phyloP scores from a whole-genome alignment of 805 yeast genomes.

The Barnettozyma pratensis region DNA sequence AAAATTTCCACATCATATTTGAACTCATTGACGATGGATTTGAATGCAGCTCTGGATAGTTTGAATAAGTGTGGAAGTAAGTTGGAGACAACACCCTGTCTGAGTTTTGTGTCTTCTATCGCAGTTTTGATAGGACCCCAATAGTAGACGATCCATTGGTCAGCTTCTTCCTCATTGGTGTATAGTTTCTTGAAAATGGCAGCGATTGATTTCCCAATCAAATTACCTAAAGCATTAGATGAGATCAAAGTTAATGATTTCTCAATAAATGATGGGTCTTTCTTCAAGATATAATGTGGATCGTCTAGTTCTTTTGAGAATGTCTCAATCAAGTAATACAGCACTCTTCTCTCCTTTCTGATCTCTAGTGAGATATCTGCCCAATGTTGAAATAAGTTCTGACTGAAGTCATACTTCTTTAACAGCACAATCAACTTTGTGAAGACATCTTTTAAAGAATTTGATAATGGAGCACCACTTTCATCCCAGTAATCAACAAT shows the following conservation, averaged over 20 bases:
- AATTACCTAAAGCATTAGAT: conserved; percentile 59
- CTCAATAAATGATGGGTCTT: conserved; percentile 41
- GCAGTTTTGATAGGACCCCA: conserved; percentile 21
- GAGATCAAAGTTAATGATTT: conserved; percentile 46
- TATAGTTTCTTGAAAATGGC: conserved; percentile 34
- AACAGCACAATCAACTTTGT: conserved; percentile 43
- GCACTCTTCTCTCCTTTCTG: conserved; percentile 50
- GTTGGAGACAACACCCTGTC: conserved; percentile 48
- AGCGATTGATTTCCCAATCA: conserved; percentile 54
- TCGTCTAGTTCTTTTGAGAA: conserved; percentile 43
- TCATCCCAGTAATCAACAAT: conserved; percentile 68
- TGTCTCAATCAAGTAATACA: conserved; percentile 55
- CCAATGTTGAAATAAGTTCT: conserved; percentile 40
- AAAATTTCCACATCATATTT: conserved; percentile 33
- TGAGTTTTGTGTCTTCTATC: conserved; percentile 8
- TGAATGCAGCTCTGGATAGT: conserved; percentile 40
- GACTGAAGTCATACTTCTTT: conserved; percentile 21
- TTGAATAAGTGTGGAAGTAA: conserved; percentile 61
- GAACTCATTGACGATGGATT: conserved; percentile 30
- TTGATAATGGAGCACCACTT: conserved; percentile 64
- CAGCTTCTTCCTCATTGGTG: conserved; percentile 21
- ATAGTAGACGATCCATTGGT: conserved; percentile 18
- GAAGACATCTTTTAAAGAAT: conserved; percentile 60
- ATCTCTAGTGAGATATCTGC: conserved; percentile 35
- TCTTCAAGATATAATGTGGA: conserved; percentile 34